Evolutionary conservation across 2,329 filamentous ascomycete species (phyloP).

Genomic region (Nothophoma quercina): DNA sequence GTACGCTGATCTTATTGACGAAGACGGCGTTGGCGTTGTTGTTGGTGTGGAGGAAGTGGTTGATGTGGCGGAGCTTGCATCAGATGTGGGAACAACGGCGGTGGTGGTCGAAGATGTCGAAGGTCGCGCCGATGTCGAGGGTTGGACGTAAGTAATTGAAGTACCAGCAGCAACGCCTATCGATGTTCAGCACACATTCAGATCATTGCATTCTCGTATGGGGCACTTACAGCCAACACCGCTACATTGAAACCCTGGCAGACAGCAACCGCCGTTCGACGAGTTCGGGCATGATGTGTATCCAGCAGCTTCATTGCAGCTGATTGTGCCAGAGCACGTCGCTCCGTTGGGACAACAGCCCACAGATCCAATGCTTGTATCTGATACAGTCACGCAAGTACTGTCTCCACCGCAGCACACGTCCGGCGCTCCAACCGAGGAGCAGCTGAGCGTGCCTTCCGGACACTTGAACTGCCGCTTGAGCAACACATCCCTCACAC

Average conservation of each 20-base stretch:
- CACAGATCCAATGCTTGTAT: slow-evolving; percentile 70
- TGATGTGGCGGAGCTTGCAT: slow-evolving; percentile 27
- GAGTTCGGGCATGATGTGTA: slow-evolving; percentile 70
- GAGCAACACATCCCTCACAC: slow-evolving; percentile 49
- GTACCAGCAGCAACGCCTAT: slow-evolving; percentile 42
- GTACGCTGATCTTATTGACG: slow-evolving; percentile 42
- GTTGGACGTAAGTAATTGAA: slow-evolving; percentile 41
- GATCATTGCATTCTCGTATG: too few relatives aligned
- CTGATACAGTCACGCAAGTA: slow-evolving; percentile 62
- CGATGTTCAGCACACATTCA: slow-evolving; percentile 3
- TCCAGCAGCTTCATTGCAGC: slow-evolving; percentile 64
- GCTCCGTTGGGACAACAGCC: slow-evolving; percentile 76
- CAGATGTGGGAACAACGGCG: slow-evolving; percentile 33
- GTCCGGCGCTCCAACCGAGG: slow-evolving; percentile 69
- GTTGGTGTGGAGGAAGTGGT: slow-evolving; percentile 15
- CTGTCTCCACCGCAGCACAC: slow-evolving; percentile 75
- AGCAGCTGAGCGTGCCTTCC: slow-evolving; percentile 69
- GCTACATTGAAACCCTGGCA: slow-evolving; percentile 73
- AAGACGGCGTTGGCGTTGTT: slow-evolving; percentile 23
- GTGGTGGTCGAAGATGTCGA: slow-evolving; percentile 48
- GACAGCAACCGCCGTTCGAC: slow-evolving; percentile 77
- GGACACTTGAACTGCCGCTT: slow-evolving; percentile 72
- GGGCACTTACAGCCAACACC: slow-evolving; percentile 76
- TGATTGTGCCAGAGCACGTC: slow-evolving; percentile 69
- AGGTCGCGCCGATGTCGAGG: slow-evolving; percentile 37